Base-by-base conservation (phyloP, 495 filamentous ascomycete genomes). In the Daldinia grandis region DNA sequence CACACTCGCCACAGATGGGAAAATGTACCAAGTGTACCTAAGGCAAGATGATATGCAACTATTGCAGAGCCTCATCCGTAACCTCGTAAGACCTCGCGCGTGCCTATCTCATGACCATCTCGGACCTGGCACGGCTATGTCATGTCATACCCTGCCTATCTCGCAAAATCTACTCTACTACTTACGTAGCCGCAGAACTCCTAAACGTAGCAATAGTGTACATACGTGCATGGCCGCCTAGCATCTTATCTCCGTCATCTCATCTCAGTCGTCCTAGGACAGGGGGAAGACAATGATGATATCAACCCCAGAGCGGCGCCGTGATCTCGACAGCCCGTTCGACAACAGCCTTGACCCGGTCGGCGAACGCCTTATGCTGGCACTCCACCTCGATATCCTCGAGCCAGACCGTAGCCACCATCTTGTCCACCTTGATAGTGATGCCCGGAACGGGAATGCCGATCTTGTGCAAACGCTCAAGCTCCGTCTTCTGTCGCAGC, bases 281-380 rank as follows among this genome's bases (percentile, higher is more conserved):
- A 7, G 7, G 17, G 10, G 33, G 31, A 12, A 6, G 33, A 5
- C 5, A 3, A 33, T 10, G 42, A 33, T 21, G 5, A 27, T 21
- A 28, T 66, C 56, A 82, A 38, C 77, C 80, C 85, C 85, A 87
- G 21, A 98, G 81, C 31, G 91, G 92, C 58, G 92, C 92, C 4
- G 94, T 90, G 15, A 92, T 92, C 83, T 97, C 95, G n/a, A 96
- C 89, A 2, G 92, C 93, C 69, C 95, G 82, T 77, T 98, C 95
- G 28, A 98, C 92, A 19, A 98, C 93, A 3, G 92, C 92, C 69
- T 90, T 87, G 6, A 99, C 91, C 51, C 95, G 81, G 76, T 96
- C 92, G 62, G 85, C 86, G 76, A 96, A 83, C 53, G 92, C 87
- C 69, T 86, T 81, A 68, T 90, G 92, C 28, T 78, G 81, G 78